Evolutionary conservation across 2,329 filamentous ascomycete species (phyloP), one percentile per base, ranked within the genome.

Genomic region (Westerdykella sp.): DNA sequence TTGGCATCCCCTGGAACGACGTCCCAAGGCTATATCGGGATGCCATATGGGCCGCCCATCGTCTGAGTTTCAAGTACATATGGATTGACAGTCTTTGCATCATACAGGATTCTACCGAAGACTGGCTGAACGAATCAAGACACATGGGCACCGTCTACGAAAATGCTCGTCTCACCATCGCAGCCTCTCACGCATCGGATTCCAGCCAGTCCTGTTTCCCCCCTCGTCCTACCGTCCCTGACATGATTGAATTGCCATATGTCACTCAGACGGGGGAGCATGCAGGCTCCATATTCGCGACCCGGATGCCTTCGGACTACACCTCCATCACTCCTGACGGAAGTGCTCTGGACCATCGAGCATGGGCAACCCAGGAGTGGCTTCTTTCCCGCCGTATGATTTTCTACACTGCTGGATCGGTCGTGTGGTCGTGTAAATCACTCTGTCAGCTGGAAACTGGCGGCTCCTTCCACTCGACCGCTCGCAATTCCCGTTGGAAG

Each of bases 1-100:
- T 46, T n/a, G 37, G 46, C 32, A 54, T 55, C n/a, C 13, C 42
- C 32, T 55, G 47, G 47, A 35, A 47, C 13, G 82, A 6, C 4
- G 32, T 48, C 14, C 43, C 46, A 25, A 44, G 37, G 25, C 32
- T 39, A 9, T 45, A 48, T 22, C 45, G 46, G 34, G 40, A 50
- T 30, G 48, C 45, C 22, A 46, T 50, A 12, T 37, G 23, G 30
- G 45, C 37, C 16, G 40, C 41, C n/a, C 48, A 39, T 21, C 42
- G 40, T 7, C 25, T 50, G 3, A 40, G 40, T 30, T 34, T 50
- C 21, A 14, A 41, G 25, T 50, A 44, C 32, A 44, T 50, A 10
- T 48, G 48, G 45, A 48, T 50, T 12, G 47, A 47, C 39, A 30
- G 13, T 11, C 36, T 42, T 9, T 46, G 46, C 36, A 45, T 50